Conservation (phyloP, 2,329 filamentous ascomycete genomes). For the Lithohypha guttulata region DNA sequence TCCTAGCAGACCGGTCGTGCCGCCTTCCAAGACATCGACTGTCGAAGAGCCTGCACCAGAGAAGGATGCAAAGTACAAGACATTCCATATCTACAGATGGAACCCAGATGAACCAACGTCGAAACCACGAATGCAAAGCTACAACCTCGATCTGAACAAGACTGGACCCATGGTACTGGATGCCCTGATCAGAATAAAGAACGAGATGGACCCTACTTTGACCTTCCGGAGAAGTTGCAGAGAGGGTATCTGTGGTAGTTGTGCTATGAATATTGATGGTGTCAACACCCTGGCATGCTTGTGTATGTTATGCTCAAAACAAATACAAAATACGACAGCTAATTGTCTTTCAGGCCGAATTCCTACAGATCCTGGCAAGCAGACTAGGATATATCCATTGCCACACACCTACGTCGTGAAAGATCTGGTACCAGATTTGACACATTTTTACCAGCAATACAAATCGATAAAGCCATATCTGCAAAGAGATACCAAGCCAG, state of each 20-base stretch:
- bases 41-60: conserved; percentile 50
- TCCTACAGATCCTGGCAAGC: conserved; percentile 65
- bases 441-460: conserved; percentile 99
- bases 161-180: conserved; percentile 98
- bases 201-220: conserved; percentile 91
- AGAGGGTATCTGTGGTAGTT: conserved; percentile 97
- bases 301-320: conserved; percentile 71
- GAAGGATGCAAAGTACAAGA: conserved; percentile 61
- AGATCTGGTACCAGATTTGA: conserved; percentile 94
- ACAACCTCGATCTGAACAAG: conserved; percentile 95
- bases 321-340: too few relatives aligned
- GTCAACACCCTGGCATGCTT: conserved; percentile 95
- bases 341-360: conserved; percentile 89
- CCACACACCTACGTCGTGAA: conserved; percentile 99
- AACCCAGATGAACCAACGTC: conserved; percentile 83
- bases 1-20: conserved; percentile 24
- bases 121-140: conserved; percentile 93
- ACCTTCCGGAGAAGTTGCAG: conserved; percentile 93
- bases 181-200: conserved; percentile 96
- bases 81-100: conserved; percentile 98
- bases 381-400: conserved; percentile 92
- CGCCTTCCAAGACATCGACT: conserved; percentile 47
- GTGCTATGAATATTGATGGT: conserved; percentile 99
- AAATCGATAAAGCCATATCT: conserved; percentile 99
- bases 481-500: conserved; percentile 73